Evolutionary conservation across 2,329 filamentous ascomycete species (phyloP).

Genomic region (Apiospora koreana): DNA sequence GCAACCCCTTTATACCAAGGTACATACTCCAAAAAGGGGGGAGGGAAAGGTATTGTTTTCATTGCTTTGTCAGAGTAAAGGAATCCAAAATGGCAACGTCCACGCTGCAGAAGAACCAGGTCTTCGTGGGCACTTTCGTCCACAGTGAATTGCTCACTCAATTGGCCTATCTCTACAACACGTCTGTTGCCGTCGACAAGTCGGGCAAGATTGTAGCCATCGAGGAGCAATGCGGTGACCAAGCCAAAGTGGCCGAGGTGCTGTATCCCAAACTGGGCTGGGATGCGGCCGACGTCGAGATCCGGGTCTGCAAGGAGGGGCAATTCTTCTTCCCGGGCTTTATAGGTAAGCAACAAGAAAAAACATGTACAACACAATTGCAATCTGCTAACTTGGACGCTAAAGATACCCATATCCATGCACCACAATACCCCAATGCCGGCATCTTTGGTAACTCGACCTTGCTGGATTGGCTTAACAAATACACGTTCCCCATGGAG

Average conservation of each 20-base stretch:
- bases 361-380: not conserved
- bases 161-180: slow-evolving; percentile 52
- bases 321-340: slow-evolving; percentile 86
- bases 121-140: slow-evolving; percentile 58
- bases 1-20: not conserved
- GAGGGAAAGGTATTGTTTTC: not conserved
- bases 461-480: slow-evolving; percentile 89
- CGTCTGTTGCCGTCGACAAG: slow-evolving; percentile 52
- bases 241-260: slow-evolving; percentile 32
- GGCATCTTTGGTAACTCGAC: slow-evolving; percentile 94
- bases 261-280: slow-evolving; percentile 48
- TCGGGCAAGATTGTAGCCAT: slow-evolving; percentile 53
- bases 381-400: slow-evolving; percentile 36
- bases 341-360: slow-evolving; percentile 55
- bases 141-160: slow-evolving; percentile 50
- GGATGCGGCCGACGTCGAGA: slow-evolving; percentile 38
- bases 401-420: slow-evolving; percentile 97
- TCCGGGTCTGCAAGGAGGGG: slow-evolving; percentile 41
- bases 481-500: slow-evolving; percentile 94
- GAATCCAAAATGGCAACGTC: slow-evolving; percentile 22
- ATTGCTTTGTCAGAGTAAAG: not conserved
- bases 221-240: slow-evolving; percentile 35
- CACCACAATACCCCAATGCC: slow-evolving; percentile 89
- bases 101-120: slow-evolving; percentile 36
- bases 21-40: not conserved